phyloP scores from a whole-genome alignment of 371 early-diverging fungal species.

The Blyttiomyces sp. region DNA sequence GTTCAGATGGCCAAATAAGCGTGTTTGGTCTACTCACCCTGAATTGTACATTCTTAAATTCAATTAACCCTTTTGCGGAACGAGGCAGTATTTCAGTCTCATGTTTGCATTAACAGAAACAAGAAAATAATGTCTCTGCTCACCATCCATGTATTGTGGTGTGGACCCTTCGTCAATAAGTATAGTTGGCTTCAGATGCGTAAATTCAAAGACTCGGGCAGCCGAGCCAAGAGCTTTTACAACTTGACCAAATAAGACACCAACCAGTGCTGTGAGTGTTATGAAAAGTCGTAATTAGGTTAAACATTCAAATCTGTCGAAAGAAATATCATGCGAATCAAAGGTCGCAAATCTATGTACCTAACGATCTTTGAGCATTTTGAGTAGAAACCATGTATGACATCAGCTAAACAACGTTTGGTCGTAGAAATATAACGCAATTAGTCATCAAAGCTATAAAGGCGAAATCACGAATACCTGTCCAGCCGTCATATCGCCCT shows the following conservation, averaged over 20 bases:
- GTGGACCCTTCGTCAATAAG: conserved; percentile 32
- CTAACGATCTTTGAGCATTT: conserved; percentile 69
- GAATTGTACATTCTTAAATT: conserved; percentile 18
- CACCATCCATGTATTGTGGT: conserved; percentile 27
- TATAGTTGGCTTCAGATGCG: conserved; percentile 47
- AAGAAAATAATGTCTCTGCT: no score
- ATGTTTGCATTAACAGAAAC: not conserved
- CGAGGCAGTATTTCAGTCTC: not conserved
- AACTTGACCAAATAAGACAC: conserved; percentile 72
- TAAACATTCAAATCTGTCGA: not conserved
- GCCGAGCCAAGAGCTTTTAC: conserved; percentile 67
- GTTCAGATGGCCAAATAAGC: not conserved
- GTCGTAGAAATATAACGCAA: no score
- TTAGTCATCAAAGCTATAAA: not conserved
- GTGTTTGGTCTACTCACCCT: not conserved
- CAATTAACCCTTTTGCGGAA: conserved; percentile 2
- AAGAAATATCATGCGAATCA: conserved; percentile 1
- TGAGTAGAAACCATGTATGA: conserved; percentile 74
- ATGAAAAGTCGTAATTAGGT: no score
- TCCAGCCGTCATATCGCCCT: conserved; percentile 64
- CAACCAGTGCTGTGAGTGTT: conserved; percentile 53
- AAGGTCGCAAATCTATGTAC: conserved; percentile 27
- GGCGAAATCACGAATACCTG: conserved; percentile 3
- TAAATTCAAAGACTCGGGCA: conserved; percentile 68
- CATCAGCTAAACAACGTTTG: conserved; percentile 34